Conservation (phyloP, 2,329 filamentous ascomycete species). For the Botryotinia convoluta region DNA sequence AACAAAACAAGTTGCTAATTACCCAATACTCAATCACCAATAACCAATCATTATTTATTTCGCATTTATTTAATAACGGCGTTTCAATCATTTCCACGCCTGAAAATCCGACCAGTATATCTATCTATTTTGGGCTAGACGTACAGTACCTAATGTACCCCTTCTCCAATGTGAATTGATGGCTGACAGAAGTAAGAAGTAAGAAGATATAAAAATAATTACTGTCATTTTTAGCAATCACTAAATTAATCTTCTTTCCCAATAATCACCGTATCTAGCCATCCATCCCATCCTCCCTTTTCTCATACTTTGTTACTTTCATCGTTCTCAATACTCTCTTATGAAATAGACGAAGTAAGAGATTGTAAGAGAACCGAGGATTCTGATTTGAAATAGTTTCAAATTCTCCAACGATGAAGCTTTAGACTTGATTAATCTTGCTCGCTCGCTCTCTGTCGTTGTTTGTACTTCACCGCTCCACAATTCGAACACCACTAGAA, state of each 20-base stretch:
- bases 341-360: slow-evolving; percentile 14
- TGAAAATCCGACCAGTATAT: not conserved
- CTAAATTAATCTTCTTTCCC: not conserved
- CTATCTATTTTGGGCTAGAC: slow-evolving; percentile 2
- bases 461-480: not conserved
- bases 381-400: slow-evolving; percentile 8
- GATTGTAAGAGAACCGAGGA: not conserved
- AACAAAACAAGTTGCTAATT: not conserved
- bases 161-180: not conserved
- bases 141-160: not conserved
- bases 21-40: not conserved
- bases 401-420: not conserved
- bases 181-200: not conserved
- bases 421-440: not conserved
- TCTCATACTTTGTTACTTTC: slow-evolving; percentile 1
- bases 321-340: not conserved
- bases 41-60: not conserved
- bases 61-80: not conserved
- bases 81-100: not conserved
- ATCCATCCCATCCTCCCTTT: not conserved
- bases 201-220: not conserved
- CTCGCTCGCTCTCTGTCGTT: not conserved
- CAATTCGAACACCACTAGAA: not conserved
- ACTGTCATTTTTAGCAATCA: not conserved
- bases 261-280: not conserved